phyloP scores from a whole-genome alignment of 257 asterid genomes.

The Solanum megistacrolobum region DNA sequence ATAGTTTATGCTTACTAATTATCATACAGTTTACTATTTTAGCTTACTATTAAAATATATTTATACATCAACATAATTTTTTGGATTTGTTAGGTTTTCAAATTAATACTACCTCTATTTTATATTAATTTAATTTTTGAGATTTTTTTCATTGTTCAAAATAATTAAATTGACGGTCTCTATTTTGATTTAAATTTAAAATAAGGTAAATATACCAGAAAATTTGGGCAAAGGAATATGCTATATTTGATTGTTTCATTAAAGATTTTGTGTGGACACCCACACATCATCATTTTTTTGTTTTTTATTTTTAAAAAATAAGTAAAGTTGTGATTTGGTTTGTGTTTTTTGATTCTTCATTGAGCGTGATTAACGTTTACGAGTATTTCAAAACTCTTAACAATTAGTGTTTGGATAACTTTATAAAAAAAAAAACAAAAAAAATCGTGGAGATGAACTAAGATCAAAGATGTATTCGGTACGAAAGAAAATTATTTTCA shows the following conservation, averaged over 20 bases:
- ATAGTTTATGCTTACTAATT: too few relatives aligned
- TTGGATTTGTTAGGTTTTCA: too few relatives aligned
- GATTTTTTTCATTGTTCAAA: too few relatives aligned
- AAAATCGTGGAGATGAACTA: not conserved
- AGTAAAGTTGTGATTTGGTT: not conserved
- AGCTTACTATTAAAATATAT: too few relatives aligned
- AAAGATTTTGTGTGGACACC: not conserved
- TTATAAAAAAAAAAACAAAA: not conserved
- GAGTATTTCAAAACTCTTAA: not conserved
- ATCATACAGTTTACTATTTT: too few relatives aligned
- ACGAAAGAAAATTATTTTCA: not conserved
- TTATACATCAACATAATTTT: too few relatives aligned
- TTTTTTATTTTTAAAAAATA: not conserved
- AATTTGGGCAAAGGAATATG: not conserved
- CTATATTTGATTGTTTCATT: not conserved
- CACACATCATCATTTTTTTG: not conserved
- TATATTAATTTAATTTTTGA: too few relatives aligned
- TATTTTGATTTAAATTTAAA: too few relatives aligned
- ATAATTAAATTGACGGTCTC: too few relatives aligned
- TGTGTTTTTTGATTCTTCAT: not conserved
- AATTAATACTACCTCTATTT: too few relatives aligned
- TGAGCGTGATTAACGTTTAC: not conserved
- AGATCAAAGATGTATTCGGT: not conserved
- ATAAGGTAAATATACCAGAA: not conserved
- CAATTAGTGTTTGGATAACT: not conserved